Conservation (phyloP, 495 filamentous ascomycete species). For the Apodospora peruviana region DNA sequence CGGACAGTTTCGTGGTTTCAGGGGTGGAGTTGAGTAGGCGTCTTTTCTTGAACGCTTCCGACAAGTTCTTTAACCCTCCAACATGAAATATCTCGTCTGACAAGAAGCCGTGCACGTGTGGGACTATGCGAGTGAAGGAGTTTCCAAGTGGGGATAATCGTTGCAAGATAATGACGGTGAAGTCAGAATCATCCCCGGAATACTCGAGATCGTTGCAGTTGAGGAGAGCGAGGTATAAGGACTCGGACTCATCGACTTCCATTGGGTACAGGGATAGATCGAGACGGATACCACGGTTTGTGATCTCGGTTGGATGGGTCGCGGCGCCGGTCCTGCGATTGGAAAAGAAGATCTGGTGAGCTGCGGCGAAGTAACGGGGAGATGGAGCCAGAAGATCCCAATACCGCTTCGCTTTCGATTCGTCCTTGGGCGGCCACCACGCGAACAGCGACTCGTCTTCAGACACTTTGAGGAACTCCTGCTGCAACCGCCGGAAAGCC, state of each 20-base stretch:
- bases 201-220: neutral
- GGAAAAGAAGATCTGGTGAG: neutral
- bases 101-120: neutral
- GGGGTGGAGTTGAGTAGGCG: neutral
- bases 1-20: neutral
- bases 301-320: neutral
- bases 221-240: neutral
- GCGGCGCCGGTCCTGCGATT: too few species aligned
- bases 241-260: neutral
- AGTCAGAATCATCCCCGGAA: neutral
- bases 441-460: neutral
- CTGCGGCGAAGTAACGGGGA: neutral
- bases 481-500: conserved; percentile 10
- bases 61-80: too few species aligned
- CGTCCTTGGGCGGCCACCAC: neutral
- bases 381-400: neutral
- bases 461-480: conserved; percentile 3
- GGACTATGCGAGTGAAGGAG: neutral
- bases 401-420: neutral
- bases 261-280: neutral
- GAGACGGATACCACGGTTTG: neutral
- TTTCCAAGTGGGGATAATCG: neutral
- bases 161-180: neutral
- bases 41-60: neutral
- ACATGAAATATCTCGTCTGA: too few species aligned